Evolutionary conservation across 768 basidiomycete species (phyloP).

Genomic region (Lentinus tigrinus): DNA sequence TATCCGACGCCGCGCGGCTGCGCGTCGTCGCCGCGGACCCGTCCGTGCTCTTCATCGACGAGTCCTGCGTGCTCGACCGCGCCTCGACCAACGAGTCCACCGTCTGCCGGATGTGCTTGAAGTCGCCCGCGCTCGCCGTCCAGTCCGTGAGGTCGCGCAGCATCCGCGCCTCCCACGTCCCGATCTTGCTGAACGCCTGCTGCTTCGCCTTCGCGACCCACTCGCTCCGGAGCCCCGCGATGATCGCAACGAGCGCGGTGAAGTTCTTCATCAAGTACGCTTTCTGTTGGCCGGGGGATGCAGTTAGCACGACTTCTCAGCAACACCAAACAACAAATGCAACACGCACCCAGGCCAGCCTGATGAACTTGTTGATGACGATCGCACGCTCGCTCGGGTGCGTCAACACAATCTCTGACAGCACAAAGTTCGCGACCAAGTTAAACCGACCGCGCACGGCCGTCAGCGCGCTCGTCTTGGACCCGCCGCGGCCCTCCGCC

Average conservation of each 20-base stretch:
- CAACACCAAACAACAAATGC: neutral
- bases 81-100: slow-evolving; percentile 64
- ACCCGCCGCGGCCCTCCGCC: slow-evolving; percentile 51
- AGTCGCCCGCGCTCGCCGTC: slow-evolving; percentile 62
- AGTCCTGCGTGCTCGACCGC: slow-evolving; percentile 56
- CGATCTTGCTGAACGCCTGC: slow-evolving; percentile 64
- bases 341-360: slow-evolving; percentile 75
- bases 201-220: slow-evolving; percentile 69
- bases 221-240: slow-evolving; percentile 70
- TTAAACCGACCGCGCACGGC: slow-evolving; percentile 83
- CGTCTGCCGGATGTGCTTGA: slow-evolving; percentile 69
- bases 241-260: slow-evolving; percentile 75
- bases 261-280: slow-evolving; percentile 77
- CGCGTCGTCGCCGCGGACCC: slow-evolving; percentile 31
- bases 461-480: slow-evolving; percentile 70
- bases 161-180: slow-evolving; percentile 70
- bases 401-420: slow-evolving; percentile 79
- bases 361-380: slow-evolving; percentile 77
- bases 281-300: slow-evolving; percentile 53
- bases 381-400: slow-evolving; percentile 59
- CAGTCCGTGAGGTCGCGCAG: slow-evolving; percentile 71
- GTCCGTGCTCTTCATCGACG: slow-evolving; percentile 48
- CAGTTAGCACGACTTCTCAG: neutral
- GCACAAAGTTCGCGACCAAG: slow-evolving; percentile 75
- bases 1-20: slow-evolving; percentile 37